Conservation (phyloP, 2,329 filamentous ascomycete species). For the Aureobasidium uvarum region DNA sequence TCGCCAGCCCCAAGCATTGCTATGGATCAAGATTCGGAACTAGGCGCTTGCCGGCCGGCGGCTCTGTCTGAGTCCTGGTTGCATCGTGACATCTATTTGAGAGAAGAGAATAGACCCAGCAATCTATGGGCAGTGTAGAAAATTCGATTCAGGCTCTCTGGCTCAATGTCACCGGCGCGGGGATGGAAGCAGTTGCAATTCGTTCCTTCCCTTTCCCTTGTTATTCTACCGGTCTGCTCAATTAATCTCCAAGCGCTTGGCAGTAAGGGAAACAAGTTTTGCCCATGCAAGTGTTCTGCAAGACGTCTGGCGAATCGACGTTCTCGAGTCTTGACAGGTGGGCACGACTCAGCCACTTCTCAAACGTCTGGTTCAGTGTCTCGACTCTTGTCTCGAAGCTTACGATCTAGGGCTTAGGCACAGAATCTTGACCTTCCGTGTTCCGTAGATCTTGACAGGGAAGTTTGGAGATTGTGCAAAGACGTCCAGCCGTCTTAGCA, state of each 20-base stretch:
- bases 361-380: not conserved
- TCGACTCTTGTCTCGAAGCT: constrained; percentile 1
- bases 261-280: constrained; percentile 4
- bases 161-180: not conserved
- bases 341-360: not conserved
- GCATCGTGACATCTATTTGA: not conserved
- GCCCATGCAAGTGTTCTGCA: not conserved
- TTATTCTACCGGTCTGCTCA: not conserved
- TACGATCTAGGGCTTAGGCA: not conserved
- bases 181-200: not conserved
- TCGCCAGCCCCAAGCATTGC: not conserved
- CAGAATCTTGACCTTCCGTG: not conserved
- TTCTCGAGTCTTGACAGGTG: constrained; percentile 9
- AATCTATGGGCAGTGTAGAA: not conserved
- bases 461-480: not conserved
- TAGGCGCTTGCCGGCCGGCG: constrained; percentile 16
- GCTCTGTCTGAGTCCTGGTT: not conserved
- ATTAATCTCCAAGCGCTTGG: constrained; percentile 7
- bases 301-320: constrained; percentile 5
- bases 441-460: constrained; percentile 4
- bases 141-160: not conserved
- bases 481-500: not conserved
- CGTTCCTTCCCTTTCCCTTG: not conserved
- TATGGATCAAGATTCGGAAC: constrained; percentile 6
- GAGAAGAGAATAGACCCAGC: not conserved